Conservation (phyloP, 371 early-diverging fungal species). For the Mortierella sp. region DNA sequence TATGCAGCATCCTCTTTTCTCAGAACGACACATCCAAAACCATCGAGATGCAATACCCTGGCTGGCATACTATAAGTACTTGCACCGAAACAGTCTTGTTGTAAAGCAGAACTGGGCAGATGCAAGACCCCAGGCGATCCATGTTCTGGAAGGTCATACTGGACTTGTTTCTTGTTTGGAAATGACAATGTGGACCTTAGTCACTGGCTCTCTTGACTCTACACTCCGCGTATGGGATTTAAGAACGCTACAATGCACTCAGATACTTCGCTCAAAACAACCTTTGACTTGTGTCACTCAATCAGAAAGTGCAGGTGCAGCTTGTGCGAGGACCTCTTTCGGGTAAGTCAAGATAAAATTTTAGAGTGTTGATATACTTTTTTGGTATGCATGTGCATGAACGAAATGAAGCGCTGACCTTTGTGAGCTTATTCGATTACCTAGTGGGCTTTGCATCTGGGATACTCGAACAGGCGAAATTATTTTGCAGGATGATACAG, state of each 20-base stretch:
- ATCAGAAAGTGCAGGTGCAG: slow-evolving; percentile 29
- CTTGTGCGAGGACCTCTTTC: slow-evolving; percentile 51
- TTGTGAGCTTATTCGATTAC: background rate
- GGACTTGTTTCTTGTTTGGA: slow-evolving; percentile 43
- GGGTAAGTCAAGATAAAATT: slow-evolving; percentile 28
- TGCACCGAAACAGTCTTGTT: slow-evolving; percentile 23
- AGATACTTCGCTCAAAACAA: slow-evolving; percentile 30
- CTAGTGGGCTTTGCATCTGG: slow-evolving; percentile 47
- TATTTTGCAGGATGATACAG: slow-evolving; percentile 44
- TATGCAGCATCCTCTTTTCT: slow-evolving; percentile 32
- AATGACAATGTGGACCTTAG: slow-evolving; percentile 51
- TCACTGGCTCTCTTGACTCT: slow-evolving; percentile 45
- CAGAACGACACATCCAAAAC: slow-evolving; percentile 23
- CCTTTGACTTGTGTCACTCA: slow-evolving; percentile 48
- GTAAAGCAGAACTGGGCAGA: slow-evolving; percentile 43
- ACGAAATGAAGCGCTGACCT: background rate
- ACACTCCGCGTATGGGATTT: slow-evolving; percentile 53
- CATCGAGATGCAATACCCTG: slow-evolving; percentile 25
- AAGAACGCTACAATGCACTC: slow-evolving; percentile 39
- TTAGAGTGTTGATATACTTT: slow-evolving; percentile 10
- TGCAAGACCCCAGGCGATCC: slow-evolving; percentile 41
- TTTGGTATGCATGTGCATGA: background rate
- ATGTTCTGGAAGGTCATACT: slow-evolving; percentile 50
- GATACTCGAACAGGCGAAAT: slow-evolving; percentile 43
- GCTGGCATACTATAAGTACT: slow-evolving; percentile 38